Evolutionary conservation across 1,139 yeast genomes (phyloP).

Genomic region (Wickerhamomyces sp.): DNA sequence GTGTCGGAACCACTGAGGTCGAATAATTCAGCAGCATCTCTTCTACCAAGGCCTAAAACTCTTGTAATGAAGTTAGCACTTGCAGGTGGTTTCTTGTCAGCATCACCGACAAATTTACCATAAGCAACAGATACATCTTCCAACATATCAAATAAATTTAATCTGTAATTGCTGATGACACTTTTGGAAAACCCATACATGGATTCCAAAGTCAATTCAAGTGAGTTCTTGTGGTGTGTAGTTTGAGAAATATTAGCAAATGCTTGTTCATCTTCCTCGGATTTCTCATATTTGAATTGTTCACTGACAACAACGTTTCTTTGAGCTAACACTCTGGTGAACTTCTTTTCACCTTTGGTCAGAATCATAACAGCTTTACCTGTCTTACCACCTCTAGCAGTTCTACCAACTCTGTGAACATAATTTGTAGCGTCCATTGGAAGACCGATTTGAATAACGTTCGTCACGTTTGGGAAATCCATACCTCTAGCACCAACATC

Average conservation of each 20-base stretch:
- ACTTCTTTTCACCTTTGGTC: slow-evolving; percentile 44
- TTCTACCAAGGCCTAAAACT: slow-evolving; percentile 23
- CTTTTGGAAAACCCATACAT: slow-evolving; percentile 33
- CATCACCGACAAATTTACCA: slow-evolving; percentile 16
- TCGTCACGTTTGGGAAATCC: slow-evolving; percentile 83
- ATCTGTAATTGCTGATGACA: slow-evolving; percentile 27
- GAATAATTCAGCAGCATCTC: slow-evolving; percentile 21
- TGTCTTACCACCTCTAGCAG: slow-evolving; percentile 85
- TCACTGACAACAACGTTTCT: slow-evolving; percentile 48
- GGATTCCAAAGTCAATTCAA: slow-evolving; percentile 27
- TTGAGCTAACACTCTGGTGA: slow-evolving; percentile 37
- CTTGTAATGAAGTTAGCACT: slow-evolving; percentile 21
- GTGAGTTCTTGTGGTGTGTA: slow-evolving; percentile 20
- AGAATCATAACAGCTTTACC: slow-evolving; percentile 62
- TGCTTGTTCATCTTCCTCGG: slow-evolving; percentile 25
- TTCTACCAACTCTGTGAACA: slow-evolving; percentile 92
- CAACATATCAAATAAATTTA: slow-evolving; percentile 20
- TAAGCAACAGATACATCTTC: slow-evolving; percentile 17
- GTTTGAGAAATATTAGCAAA: slow-evolving; percentile 23
- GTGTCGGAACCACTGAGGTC: slow-evolving; percentile 16
- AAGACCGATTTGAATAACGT: slow-evolving; percentile 77
- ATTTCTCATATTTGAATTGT: slow-evolving; percentile 27
- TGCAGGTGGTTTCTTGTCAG: slow-evolving; percentile 16
- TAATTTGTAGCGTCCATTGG: slow-evolving; percentile 73
- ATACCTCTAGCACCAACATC: slow-evolving; percentile 97